Evolutionary conservation across 371 early-diverging fungal genomes (phyloP), one percentile per base, ranked within the genome.

Genomic region (Sporodiniella umbellata): DNA sequence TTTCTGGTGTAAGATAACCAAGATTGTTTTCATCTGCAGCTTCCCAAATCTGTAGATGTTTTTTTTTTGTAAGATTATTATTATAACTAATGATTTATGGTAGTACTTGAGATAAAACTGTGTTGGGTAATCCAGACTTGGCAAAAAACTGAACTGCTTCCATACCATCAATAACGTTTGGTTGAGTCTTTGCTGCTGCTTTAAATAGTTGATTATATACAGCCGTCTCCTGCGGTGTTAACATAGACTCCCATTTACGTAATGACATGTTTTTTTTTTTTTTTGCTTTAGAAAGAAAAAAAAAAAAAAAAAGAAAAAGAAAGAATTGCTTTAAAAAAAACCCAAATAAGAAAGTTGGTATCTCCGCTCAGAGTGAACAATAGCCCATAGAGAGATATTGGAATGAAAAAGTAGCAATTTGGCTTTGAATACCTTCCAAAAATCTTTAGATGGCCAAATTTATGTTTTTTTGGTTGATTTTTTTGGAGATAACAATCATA

Each of bases 101-200:
- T 51, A 54, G n/a, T 77, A 83, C 88, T 76, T 87, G 77, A 37
- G 84, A 81, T 17, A 94, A 72, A 8, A 72, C 57, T 8, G 62
- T 58, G 23, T 82, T 78, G 0, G 87, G 68, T 0, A 94, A 70
- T 14, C 79, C 75, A 7, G 90, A 89, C 59, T 84, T 88, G 42
- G 78, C 78, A 65, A 93, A 80, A 59, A 93, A 91, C 7, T 81
- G 79, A 10, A 88, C 91, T 14, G 92, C 91, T 46, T 79, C 76
- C 17, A 75, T 59, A 10, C 92, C 87, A 14, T 73, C 72, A 14
- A 94, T 68, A 23, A 71, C 51, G 4, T 85, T 86, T 23, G 75
- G 74, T 25, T 75, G 70, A n/a, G 70, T 68, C 14, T 58, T 61
- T 56, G 85, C 87, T 1, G 84, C 86, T 7, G 70, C 54, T 31